A percentile compares a stretch with the other conserved stretches of the same genome.
Conservation (phyloP, 1,284 basidiomycete genomes). For the Apiotrichum laibachii region DNA sequence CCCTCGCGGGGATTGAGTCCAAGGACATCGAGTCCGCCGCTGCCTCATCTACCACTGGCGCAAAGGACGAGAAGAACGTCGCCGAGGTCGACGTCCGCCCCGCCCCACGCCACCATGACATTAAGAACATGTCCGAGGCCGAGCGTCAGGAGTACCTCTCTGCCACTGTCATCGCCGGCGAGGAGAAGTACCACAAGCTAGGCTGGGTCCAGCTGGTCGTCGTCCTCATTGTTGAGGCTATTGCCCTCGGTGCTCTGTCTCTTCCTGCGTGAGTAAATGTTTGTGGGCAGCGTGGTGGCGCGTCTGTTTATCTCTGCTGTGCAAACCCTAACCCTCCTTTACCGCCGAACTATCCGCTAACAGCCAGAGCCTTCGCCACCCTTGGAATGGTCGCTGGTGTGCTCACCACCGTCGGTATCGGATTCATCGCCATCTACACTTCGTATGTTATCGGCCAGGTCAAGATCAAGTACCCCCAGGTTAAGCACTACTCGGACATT, state of each 20-base stretch:
- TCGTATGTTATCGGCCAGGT: slow-evolving; percentile 19
- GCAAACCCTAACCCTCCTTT: too few species aligned
- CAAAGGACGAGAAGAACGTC: neutral
- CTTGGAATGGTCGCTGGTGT: slow-evolving; percentile 20
- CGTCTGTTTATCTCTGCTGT: neutral
- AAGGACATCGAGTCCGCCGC: slow-evolving; percentile 2
- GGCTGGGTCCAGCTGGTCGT: slow-evolving; percentile 20
- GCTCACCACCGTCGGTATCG: slow-evolving; percentile 16
- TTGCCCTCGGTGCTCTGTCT: slow-evolving; percentile 18
- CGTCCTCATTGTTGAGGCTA: slow-evolving; percentile 18
- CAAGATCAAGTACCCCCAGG: slow-evolving; percentile 22
- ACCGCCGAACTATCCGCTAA: neutral
- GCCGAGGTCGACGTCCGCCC: neutral
- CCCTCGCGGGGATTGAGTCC: neutral
- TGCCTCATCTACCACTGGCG: neutral
- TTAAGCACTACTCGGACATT: slow-evolving; percentile 17
- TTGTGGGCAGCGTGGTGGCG: neutral
- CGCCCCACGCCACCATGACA: neutral
- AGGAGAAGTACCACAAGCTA: slow-evolving; percentile 22
- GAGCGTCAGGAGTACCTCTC: slow-evolving; percentile 16
- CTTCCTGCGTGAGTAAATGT: slow-evolving; percentile 14
- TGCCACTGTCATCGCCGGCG: slow-evolving; percentile 9
- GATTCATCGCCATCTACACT: slow-evolving; percentile 17
- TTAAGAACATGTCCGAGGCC: slow-evolving; percentile 15
- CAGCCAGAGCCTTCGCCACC: slow-evolving; percentile 16